phyloP scores from a whole-genome alignment of 2,329 filamentous ascomycete genomes.

The Talaromyces sp. region DNA sequence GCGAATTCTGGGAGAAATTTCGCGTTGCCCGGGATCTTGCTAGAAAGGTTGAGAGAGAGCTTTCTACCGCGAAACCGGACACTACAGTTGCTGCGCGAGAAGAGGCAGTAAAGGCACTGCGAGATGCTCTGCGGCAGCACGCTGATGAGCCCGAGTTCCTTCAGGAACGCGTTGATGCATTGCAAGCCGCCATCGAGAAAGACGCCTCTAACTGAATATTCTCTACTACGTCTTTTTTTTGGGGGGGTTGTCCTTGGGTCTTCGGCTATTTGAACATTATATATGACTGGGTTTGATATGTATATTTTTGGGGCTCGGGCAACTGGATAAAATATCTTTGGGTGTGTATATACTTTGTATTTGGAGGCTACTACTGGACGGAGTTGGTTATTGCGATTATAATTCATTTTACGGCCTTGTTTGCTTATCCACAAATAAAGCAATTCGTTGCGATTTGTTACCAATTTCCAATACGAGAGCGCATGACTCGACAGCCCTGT shows the following conservation, averaged over 20 bases:
- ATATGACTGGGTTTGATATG: background rate
- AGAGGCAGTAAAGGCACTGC: conserved; percentile 11
- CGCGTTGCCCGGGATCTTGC: conserved; percentile 15
- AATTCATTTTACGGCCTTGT: background rate
- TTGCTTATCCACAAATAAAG: background rate
- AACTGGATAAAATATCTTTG: background rate
- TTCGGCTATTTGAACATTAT: background rate
- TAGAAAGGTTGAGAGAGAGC: conserved; percentile 10
- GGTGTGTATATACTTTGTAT: background rate
- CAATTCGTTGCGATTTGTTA: background rate
- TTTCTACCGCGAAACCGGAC: conserved; percentile 14
- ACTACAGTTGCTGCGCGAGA: conserved; percentile 6
- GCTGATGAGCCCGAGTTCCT: conserved; percentile 12
- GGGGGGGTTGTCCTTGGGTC: background rate
- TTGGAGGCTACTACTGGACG: background rate
- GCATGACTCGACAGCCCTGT: background rate
- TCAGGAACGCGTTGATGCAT: conserved; percentile 13
- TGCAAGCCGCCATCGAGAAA: conserved; percentile 6
- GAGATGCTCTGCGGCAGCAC: conserved; percentile 11
- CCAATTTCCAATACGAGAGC: background rate
- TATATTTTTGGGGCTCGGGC: background rate
- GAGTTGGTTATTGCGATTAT: background rate
- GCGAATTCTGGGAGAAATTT: conserved; percentile 19
- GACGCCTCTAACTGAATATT: conserved; percentile 1
- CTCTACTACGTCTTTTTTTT: background rate